Conservation (phyloP, 2,329 filamentous ascomycete genomes). For the Pseudocercospora pini-densiflorae region DNA sequence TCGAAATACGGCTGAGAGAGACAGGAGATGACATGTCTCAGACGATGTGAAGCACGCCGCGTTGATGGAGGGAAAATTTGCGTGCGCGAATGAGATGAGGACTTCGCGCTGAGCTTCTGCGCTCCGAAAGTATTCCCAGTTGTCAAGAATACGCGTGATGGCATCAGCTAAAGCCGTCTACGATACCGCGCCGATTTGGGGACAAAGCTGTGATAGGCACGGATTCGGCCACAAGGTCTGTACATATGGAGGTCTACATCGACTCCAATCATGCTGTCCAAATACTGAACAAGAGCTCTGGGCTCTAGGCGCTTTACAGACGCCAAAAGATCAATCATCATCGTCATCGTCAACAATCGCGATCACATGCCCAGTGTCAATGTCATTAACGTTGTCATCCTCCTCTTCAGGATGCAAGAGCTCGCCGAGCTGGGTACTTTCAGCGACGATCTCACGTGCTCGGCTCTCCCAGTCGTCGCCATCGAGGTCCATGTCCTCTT, state of each 20-base stretch:
- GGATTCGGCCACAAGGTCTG: not conserved
- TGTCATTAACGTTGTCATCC: slow-evolving; percentile 31
- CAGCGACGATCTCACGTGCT: slow-evolving; percentile 34
- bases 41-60: not conserved
- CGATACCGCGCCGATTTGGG: not conserved
- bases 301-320: not conserved
- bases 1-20: not conserved
- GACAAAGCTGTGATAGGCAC: not conserved
- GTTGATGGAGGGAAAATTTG: not conserved
- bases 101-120: not conserved
- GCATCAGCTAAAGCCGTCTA: not conserved
- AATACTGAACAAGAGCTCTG: not conserved
- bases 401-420: slow-evolving; percentile 38
- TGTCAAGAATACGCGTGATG: not conserved
- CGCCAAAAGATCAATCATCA: slow-evolving; percentile 3
- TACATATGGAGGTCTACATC: not conserved
- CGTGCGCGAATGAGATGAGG: not conserved
- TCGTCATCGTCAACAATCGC: slow-evolving; percentile 21
- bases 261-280: not conserved
- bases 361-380: slow-evolving; percentile 20
- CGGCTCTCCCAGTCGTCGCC: slow-evolving; percentile 22
- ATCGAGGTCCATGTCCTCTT: slow-evolving; percentile 39
- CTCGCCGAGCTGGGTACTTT: slow-evolving; percentile 41
- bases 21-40: not conserved
- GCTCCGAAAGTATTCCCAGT: not conserved